These are phyloP conservation scores for Colletotrichum chrysophilum DNA, from an alignment of 2,329 filamentous ascomycete genomes.

Conservation along the genomic window DNA sequence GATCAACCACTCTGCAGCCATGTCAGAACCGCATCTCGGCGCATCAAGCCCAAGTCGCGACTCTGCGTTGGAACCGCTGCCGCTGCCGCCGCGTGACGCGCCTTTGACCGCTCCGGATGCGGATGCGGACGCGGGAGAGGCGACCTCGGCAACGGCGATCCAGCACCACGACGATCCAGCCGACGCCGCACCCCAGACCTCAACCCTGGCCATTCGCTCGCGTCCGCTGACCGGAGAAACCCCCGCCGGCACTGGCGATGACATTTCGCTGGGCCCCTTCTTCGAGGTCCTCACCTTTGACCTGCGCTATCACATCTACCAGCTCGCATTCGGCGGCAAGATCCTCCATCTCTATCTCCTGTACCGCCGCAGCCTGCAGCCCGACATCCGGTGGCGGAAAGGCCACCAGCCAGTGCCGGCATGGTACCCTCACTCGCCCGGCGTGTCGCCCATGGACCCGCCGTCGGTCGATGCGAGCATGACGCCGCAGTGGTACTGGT, in stretches of 20 bases:
- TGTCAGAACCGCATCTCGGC: not conserved
- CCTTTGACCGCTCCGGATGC: conserved; percentile 10
- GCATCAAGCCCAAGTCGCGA: conserved; percentile 2
- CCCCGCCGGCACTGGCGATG: not conserved
- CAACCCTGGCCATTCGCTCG: not conserved
- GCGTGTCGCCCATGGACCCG: conserved; percentile 19
- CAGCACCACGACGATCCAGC: not conserved
- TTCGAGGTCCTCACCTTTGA: conserved; percentile 19
- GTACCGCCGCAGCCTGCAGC: conserved; percentile 16
- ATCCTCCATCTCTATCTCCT: conserved; percentile 20
- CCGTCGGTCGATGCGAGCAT: conserved; percentile 12
- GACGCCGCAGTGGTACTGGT: conserved; percentile 22
- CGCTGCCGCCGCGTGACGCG: conserved; percentile 3
- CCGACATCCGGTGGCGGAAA: conserved; percentile 19
- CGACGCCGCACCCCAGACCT: not conserved
- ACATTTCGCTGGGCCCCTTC: conserved; percentile 3
- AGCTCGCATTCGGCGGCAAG: conserved; percentile 15
- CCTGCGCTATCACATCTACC: conserved; percentile 21
- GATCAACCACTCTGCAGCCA: not conserved
- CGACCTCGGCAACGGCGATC: conserved; percentile 1
- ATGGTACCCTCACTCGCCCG: conserved; percentile 19
- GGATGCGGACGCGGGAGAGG: conserved; percentile 11
- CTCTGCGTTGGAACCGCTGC: not conserved
- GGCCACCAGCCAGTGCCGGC: conserved; percentile 19
- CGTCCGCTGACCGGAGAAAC: not conserved